phyloP scores from a whole-genome alignment of 768 basidiomycete genomes.

The Boletus sensibilis region DNA sequence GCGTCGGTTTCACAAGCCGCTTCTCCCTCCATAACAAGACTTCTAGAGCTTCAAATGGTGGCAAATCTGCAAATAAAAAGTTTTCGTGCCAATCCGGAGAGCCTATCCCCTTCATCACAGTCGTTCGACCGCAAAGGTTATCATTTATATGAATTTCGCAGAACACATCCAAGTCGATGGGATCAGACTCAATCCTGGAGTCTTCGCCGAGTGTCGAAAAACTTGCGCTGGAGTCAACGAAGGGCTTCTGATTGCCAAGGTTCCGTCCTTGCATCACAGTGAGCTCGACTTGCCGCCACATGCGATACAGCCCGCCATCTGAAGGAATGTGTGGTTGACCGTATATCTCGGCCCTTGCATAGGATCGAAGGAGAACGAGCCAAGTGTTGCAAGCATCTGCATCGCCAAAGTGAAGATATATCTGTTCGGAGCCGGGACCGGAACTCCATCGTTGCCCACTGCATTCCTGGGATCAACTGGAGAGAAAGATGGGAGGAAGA shows the following conservation, averaged over 20 bases:
- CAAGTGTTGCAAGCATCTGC: slow-evolving; percentile 67
- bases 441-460: slow-evolving; percentile 65
- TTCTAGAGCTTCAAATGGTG: slow-evolving; percentile 71
- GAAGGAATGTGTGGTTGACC: slow-evolving; percentile 52
- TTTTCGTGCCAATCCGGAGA: slow-evolving; percentile 81
- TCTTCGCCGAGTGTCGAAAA: slow-evolving; percentile 33
- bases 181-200: slow-evolving; percentile 43
- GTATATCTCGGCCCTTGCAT: slow-evolving; percentile 78
- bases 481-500: slow-evolving; percentile 1
- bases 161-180: slow-evolving; percentile 65
- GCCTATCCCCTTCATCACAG: slow-evolving; percentile 63
- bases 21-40: slow-evolving; percentile 71
- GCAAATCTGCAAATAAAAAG: slow-evolving; percentile 72
- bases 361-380: slow-evolving; percentile 78
- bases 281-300: slow-evolving; percentile 83
- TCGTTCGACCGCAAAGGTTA: slow-evolving; percentile 68
- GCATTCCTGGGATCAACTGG: slow-evolving; percentile 6
- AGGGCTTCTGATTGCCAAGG: slow-evolving; percentile 52
- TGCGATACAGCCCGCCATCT: slow-evolving; percentile 78
- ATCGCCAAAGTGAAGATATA: slow-evolving; percentile 73
- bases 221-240: slow-evolving; percentile 27
- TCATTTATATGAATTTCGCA: slow-evolving; percentile 78
- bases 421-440: slow-evolving; percentile 51
- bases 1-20: slow-evolving; percentile 51
- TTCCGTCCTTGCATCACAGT: slow-evolving; percentile 72